Percentiles rank a stretch among this genome's conserved stretches.
Conservation (phyloP, 192 early-diverging fungal species). For the Podila verticillata region DNA sequence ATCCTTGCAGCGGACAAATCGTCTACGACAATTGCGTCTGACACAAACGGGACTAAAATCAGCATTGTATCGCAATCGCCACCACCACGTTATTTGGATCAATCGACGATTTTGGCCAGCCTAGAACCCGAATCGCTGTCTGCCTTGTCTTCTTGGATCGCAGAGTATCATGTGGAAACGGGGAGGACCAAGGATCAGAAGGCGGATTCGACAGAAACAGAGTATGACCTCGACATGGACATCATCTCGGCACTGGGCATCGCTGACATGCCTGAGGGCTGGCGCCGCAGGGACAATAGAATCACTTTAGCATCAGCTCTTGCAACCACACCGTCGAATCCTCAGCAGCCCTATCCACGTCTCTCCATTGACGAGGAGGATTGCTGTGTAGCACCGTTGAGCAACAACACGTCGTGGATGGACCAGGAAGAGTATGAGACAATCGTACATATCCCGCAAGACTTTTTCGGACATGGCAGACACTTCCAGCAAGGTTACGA, state of each 20-base stretch:
- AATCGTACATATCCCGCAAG: conserved; percentile 20
- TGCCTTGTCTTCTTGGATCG: background rate
- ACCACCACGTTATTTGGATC: background rate
- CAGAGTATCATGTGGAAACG: conserved; percentile 3
- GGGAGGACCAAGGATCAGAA: background rate
- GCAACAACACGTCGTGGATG: conserved; percentile 6
- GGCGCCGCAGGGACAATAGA: conserved; percentile 7
- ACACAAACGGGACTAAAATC: background rate
- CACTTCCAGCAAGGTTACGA: background rate
- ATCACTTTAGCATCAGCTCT: background rate
- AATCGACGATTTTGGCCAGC: too few species aligned
- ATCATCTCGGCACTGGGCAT: conserved; percentile 34
- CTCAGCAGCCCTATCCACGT: background rate
- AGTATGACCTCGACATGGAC: conserved; percentile 20
- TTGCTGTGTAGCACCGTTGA: background rate
- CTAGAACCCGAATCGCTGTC: background rate
- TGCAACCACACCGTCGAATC: background rate
- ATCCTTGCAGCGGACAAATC: background rate
- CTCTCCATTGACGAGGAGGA: background rate
- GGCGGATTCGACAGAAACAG: background rate
- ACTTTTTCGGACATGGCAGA: conserved; percentile 14
- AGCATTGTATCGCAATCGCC: background rate
- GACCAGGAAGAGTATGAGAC: conserved; percentile 15
- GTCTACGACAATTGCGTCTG: background rate
- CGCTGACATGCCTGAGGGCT: conserved; percentile 2